Conservation (phyloP, 139 green algal species). For the Chlorella sp. region DNA sequence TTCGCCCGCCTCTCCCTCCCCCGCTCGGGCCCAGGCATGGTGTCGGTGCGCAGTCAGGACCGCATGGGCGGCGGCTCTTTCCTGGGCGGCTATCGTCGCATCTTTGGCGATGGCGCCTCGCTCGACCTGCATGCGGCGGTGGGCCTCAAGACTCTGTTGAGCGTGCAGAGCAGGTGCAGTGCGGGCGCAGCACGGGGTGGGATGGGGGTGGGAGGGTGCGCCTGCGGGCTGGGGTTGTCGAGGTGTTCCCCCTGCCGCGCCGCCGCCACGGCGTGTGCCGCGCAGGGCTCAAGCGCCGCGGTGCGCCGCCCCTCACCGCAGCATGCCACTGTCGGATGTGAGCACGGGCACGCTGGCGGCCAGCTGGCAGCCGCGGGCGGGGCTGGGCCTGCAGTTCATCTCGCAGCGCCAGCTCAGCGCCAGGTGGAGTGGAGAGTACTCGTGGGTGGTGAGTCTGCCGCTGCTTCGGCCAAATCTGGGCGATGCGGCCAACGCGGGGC, state of each 20-base stretch:
- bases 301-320: no score
- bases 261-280: no score
- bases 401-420: conserved; percentile 34
- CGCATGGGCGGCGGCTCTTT: conserved; percentile 46
- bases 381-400: conserved; percentile 38
- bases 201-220: no score
- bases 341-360: conserved; percentile 11
- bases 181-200: no score
- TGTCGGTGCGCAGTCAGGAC: conserved; percentile 38
- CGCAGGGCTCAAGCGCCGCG: no score
- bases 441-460: conserved; percentile 43
- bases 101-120: conserved; percentile 18
- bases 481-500: no score
- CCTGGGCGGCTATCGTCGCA: conserved; percentile 45
- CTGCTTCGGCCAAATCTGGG: no score
- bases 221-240: no score
- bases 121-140: conserved; percentile 18
- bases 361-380: conserved; percentile 36
- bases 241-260: no score
- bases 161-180: conserved; percentile 2
- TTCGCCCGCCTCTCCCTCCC: neutral
- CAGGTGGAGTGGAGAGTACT: conserved; percentile 29
- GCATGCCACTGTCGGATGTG: no score
- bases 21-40: conserved; percentile 30
- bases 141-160: conserved; percentile 47